These are phyloP conservation scores for Parietaria judaica DNA, from an alignment of 306 rosid species.

Conservation along the genomic window DNA sequence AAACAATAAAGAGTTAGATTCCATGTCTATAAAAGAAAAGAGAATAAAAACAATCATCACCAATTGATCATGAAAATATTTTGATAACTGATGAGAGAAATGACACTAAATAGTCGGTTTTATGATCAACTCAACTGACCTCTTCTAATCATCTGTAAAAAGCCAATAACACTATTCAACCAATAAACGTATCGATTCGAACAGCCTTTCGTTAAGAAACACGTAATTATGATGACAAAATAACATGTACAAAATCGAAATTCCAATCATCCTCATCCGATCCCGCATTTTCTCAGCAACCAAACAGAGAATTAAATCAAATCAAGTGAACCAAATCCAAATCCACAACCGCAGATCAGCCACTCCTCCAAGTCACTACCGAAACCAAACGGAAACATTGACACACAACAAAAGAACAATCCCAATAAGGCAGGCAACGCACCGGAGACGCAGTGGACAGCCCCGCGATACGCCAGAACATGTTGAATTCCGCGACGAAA, in stretches of 20 bases:
- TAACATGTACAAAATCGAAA: not conserved
- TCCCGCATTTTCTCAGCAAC: conserved; percentile 9
- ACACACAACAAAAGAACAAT: not conserved
- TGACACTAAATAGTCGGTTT: too few species aligned
- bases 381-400: not conserved
- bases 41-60: too few species aligned
- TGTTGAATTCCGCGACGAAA: conserved; percentile 34
- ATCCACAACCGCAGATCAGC: not conserved
- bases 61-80: too few species aligned
- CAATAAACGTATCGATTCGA: not conserved
- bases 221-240: not conserved
- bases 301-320: conserved; percentile 6
- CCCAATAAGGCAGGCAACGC: conserved; percentile 29
- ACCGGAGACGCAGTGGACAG: conserved; percentile 97
- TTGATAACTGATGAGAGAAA: too few species aligned
- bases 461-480: conserved; percentile 99
- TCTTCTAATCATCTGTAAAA: not conserved
- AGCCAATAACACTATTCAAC: not conserved
- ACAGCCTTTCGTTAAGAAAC: not conserved
- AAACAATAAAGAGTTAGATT: too few species aligned
- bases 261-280: not conserved
- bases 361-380: not conserved
- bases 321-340: not conserved
- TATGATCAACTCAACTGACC: too few species aligned
- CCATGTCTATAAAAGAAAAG: too few species aligned